Base-by-base conservation (phyloP, 257 asterid species). In the Fraxinus cuspidata region DNA sequence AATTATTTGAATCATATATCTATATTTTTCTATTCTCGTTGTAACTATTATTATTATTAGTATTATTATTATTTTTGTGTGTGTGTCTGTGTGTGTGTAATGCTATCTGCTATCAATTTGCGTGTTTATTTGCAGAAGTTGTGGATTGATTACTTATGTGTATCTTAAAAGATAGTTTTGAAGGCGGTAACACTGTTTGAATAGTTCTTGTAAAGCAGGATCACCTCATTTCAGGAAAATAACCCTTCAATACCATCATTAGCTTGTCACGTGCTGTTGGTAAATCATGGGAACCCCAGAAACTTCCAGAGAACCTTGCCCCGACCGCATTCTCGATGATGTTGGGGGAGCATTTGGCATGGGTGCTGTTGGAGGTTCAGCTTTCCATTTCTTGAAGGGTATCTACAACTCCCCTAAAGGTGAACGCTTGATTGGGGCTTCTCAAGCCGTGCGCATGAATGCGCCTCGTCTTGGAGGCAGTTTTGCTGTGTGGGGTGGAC, bases 401-500 rank as follows among this genome's bases (percentile, higher is more conserved):
- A 79, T 77, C 63, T 91, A 91, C 65, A 83, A 90, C 84, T 89
- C 97, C 19, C 99, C 99, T 63, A 63, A 63, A 63, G 69, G 69
- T 7, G 69, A 63, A 63, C 69, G 69, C 10, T 27, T 63, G 18
- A 31, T 82, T 32, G 97, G 97, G 29, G 99, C 91, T 12, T 80
- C 91, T 35, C 97, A 94, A 80, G 96, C 97, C 15, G 92, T 92
- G 77, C 91, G 97, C 29, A 94, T 94, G 99, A 94, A 94, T 71
- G 99, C 99, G 0, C 92, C 97, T 76, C 97, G 97, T 31, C 89
- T 94, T 23, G 97, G 99, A 69, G 99, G 99, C 29, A 87, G 99
- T 87, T 94, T 94, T 83, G 99, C 99, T 34, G 97, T 94, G 3
- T 94, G 99, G 99, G 97, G 97, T 19, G 97, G 96, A 5, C 94